Percentiles rank a stretch among this genome's conserved stretches.
phyloP scores from a whole-genome alignment of 257 asterid species.

The Rubia yunnanensis region DNA sequence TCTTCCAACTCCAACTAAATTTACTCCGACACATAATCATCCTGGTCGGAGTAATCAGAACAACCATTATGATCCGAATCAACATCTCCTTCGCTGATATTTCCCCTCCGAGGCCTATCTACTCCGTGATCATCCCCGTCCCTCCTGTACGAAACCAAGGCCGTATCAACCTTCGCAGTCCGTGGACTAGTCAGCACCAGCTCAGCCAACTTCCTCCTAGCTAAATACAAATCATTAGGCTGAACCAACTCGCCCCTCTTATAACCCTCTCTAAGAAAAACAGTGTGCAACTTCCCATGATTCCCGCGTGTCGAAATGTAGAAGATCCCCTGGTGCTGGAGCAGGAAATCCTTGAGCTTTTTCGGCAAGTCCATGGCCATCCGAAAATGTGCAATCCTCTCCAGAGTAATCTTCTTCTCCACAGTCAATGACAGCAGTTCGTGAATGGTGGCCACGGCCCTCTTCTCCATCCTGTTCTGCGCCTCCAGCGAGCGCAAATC shows the following conservation, averaged over 20 bases:
- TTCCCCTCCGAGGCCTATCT: slow-evolving; percentile 12
- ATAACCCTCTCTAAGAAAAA: slow-evolving; percentile 82
- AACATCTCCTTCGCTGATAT: slow-evolving; percentile 17
- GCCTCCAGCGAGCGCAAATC: slow-evolving; percentile 87
- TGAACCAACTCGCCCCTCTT: slow-evolving; percentile 73
- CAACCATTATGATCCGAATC: slow-evolving; percentile 17
- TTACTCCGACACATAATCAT: slow-evolving; percentile 6
- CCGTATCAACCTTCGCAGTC: slow-evolving; percentile 42
- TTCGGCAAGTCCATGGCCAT: slow-evolving; percentile 72
- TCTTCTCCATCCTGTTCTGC: slow-evolving; percentile 84
- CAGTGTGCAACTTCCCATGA: slow-evolving; percentile 76
- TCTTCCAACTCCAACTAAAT: background rate
- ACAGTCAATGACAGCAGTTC: slow-evolving; percentile 57
- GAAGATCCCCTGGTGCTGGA: slow-evolving; percentile 88
- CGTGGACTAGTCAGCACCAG: slow-evolving; percentile 64
- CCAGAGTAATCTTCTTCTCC: slow-evolving; percentile 74
- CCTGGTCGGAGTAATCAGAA: slow-evolving; percentile 28
- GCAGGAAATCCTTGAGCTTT: slow-evolving; percentile 73
- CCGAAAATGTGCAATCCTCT: slow-evolving; percentile 76
- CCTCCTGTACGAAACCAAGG: slow-evolving; percentile 43
- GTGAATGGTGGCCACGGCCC: slow-evolving; percentile 77
- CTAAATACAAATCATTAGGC: slow-evolving; percentile 67
- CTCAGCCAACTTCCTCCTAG: slow-evolving; percentile 65
- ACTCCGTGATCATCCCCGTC: slow-evolving; percentile 28
- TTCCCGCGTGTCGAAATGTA: slow-evolving; percentile 77